Base-by-base conservation (phyloP, 2,329 filamentous ascomycete genomes). In the Ascochyta viciae-villosae region DNA sequence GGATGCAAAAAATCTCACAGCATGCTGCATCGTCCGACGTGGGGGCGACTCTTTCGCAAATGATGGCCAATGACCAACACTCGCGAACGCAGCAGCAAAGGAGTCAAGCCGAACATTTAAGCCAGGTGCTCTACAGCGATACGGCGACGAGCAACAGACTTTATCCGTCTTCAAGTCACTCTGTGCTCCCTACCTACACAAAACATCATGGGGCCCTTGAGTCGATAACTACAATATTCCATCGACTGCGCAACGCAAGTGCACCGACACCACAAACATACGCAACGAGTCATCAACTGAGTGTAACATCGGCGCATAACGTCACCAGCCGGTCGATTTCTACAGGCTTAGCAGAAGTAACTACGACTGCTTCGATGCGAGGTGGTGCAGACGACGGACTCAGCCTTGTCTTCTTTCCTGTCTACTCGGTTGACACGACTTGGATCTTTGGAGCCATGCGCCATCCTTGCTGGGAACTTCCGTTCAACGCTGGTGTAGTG, bases 61-160 rank as follows among this genome's bases (percentile, higher is more conserved):
- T 56, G 47, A 31, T 39, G 47, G 33, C 42, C 26, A 40, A 35
- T 26, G 9, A 51, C 33, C 31, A 27, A 6, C 31, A 33, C 27
- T 41, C 39, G 4, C 44, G 43, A 4, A 27, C 41, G 10, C 63
- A 64, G 42, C 67, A 68, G 16, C 62, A 68, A 19, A 54, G 61
- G 35, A 40, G 53, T 12, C 68, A 71, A 51, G 54, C 60, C 22
- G 70, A 71, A 48, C 52, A 68, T 44, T 40, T 70, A 49, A 69
- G 64, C 38, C 59, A 54, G n/a, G 62, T 70, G 24, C 57, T 72
- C 4, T 66, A 70, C 31, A 61, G 62, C 24, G 56, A 55, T 23
- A 50, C 57, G 13, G 35, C 54, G 6, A 42, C 54, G 24, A 16
- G 54, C 0, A 35, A 35, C 22, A 27, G 48, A 19, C 35, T 26